Evolutionary conservation across 176 grass and related monocot genomes (phyloP), one percentile per base, ranked within the genome.

Genomic region (Hyparrhenia diplandra): DNA sequence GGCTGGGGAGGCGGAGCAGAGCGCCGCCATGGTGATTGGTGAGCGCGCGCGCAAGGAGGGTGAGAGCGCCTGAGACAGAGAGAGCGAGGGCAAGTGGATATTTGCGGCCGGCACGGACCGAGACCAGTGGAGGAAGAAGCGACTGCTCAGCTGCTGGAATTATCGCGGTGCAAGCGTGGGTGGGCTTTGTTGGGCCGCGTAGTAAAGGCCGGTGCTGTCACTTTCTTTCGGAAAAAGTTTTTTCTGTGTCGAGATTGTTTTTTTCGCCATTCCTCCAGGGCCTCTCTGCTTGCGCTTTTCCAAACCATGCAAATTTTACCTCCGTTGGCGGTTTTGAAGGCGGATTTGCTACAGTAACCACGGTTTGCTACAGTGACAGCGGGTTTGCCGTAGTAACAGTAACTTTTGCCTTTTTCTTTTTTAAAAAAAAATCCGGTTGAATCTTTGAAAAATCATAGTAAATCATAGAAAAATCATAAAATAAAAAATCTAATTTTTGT

Each of bases 1-100:
- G 20, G 85, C 51, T 17, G 86, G 85, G 76, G 81, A 80, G 64
- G 75, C 73, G 42, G 84, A 80, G 41, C 69, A 87, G 74, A 93
- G 76, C 64, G 91, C 83, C 88, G 88, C 82, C 91, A 91, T 93
- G 77, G 52, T 11, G 24, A 21, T 3, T 10, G 21, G 2, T 32
- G 55, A 3, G 51, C 0, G 47, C 18, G 1, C 31, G 41, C 3
- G 61, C 18, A 75, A 6, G 54, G 60, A 35, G 79, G 11, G 54
- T 8, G 39, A 11, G 47, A 54, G 49, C 5, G 2, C 0, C 20
- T 8, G 52, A n/a, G 12, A 2, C 18, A 1, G 52, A 67, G 63
- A 65, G 17, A n/a, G n/a, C n/a, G 64, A 13, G 21, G 21, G 67
- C 40, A 2, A 60, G 77, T 60, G 85, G 87, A 89, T 84, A 84